Base-by-base conservation (phyloP, 83 land plant genomes). In the Diphasiastrum complanatum region DNA sequence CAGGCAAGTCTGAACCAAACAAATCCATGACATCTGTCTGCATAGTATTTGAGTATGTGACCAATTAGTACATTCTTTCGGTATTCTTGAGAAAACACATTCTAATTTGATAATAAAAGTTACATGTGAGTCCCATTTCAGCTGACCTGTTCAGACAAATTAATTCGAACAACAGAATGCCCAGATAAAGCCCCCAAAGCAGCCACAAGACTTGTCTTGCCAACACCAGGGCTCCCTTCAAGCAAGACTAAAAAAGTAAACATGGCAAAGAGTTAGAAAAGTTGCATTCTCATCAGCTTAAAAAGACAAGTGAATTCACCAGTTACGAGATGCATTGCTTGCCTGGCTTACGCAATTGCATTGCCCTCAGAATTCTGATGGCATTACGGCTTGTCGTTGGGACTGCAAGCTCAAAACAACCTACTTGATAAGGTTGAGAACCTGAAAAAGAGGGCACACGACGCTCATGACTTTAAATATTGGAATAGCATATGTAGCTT, bases 171-270 rank as follows among this genome's bases (percentile, higher is more conserved):
- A 63, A 95, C 79, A 37, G 65, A 50, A 58, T 95, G 87, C 28
- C 89, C 85, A 45, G 99, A 95, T 41, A 60, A 74, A 64, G 77
- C 69, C 2, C 85, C 97, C 34, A 95, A 58, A 5, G 97, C 97
- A 51, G 82, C 74, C 73, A 95, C 80, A 41, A 95, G 65, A 71
- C 99, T 95, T 31, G 99, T 95, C 64, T 95, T 95, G 5, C 99
- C 99, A 63, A 95, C 99, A 26, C 99, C 99, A 41, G 99, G 99
- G 62, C 99, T 95, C 40, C 99, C 99, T 78, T 95, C 99, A 56
- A 95, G 56, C 53, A 95, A 48, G 14, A 95, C 99, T 90, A 50
- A 12, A 8, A 60, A 4, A 33, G 50, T n/a, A n/a, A 6, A 48
- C 51, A 48, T n/a, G n/a, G n/a, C n/a, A n/a, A n/a, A n/a, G n/a